Base-by-base conservation (phyloP, 495 filamentous ascomycete genomes). In the Hypoxylon rickii region DNA sequence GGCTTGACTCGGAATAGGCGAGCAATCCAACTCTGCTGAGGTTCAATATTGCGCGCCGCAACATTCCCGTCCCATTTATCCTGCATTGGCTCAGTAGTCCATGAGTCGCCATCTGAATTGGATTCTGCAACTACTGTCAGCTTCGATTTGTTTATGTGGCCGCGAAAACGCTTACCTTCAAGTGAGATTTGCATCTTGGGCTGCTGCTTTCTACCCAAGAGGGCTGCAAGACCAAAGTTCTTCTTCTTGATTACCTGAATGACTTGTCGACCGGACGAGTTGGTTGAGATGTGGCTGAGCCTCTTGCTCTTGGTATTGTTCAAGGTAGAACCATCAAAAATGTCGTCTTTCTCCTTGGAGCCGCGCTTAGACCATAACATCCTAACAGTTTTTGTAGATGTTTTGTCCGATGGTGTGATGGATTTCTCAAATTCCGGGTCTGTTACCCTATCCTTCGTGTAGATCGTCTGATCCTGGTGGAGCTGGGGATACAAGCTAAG, bases 1-100 rank as follows among this genome's bases (percentile, higher is more conserved):
- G 94, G 93, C 64, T 94, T 96, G 69, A 97, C 86, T 40, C 90
- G 84, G 72, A 98, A 87, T 16, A 97, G 83, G 12, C 88, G 87
- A 26, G 88, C 84, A 41, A 98, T 79, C 91, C 92, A 96, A 51
- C 88, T 94, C 53, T 86, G 83, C 38, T 84, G 81, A 2, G 83
- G 76, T 13, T 81, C 83, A 43, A 83, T 80, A 51, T 78, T 71
- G 44, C 80, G 79, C 17, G 19, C 38, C 24, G n/a, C 62, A 53
- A 18, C 12, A 16, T n/a, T n/a, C n/a, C n/a, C n/a, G n/a, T n/a
- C n/a, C n/a, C n/a, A n/a, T n/a, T n/a, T n/a, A n/a, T n/a, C n/a
- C n/a, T n/a, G n/a, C n/a, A n/a, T n/a, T n/a, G n/a, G n/a, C n/a
- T n/a, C n/a, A n/a, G n/a, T n/a, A n/a, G n/a, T n/a, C n/a, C n/a